These are phyloP conservation scores for Coprinopsis sp. DNA, from an alignment of 768 basidiomycete species.

Conservation along the genomic window DNA sequence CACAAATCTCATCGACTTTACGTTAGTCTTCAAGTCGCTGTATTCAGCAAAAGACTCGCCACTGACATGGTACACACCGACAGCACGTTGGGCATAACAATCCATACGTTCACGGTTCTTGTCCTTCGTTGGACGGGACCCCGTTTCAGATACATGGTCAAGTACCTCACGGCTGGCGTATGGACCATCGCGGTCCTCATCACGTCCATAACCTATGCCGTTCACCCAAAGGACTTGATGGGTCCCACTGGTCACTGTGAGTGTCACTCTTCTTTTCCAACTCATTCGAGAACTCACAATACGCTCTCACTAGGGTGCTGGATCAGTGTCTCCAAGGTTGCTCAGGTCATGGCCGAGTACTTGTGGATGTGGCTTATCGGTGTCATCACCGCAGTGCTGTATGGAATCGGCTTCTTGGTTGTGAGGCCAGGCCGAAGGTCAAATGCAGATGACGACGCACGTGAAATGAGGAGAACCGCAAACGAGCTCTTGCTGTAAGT, in stretches of 20 bases:
- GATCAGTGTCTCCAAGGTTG: not conserved
- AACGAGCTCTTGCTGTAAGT: slow-evolving; percentile 5
- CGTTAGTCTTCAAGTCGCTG: not conserved
- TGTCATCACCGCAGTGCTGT: slow-evolving; percentile 1
- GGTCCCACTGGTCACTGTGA: slow-evolving; percentile 7
- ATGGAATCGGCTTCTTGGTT: slow-evolving; percentile 2
- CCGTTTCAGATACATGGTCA: slow-evolving; percentile 3
- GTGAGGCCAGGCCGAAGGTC: not conserved
- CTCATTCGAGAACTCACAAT: not conserved
- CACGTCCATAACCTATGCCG: slow-evolving; percentile 2
- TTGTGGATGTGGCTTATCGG: slow-evolving; percentile 11
- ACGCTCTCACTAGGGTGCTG: slow-evolving; percentile 9
- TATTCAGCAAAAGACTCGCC: not conserved
- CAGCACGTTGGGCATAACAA: slow-evolving; percentile 1
- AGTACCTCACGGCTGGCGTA: not conserved
- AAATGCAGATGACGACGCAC: too few relatives aligned
- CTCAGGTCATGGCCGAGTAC: slow-evolving; percentile 1
- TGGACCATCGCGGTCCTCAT: slow-evolving; percentile 5
- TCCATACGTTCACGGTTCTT: slow-evolving; percentile 8
- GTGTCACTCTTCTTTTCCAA: not conserved
- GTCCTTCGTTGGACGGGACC: slow-evolving; percentile 6
- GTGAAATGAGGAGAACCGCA: not conserved
- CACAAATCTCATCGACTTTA: slow-evolving; percentile 2
- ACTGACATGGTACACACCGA: not conserved
- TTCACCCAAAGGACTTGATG: not conserved